Base-by-base conservation (phyloP, 2,329 filamentous ascomycete species). In the Ophiosphaerella korrae region DNA sequence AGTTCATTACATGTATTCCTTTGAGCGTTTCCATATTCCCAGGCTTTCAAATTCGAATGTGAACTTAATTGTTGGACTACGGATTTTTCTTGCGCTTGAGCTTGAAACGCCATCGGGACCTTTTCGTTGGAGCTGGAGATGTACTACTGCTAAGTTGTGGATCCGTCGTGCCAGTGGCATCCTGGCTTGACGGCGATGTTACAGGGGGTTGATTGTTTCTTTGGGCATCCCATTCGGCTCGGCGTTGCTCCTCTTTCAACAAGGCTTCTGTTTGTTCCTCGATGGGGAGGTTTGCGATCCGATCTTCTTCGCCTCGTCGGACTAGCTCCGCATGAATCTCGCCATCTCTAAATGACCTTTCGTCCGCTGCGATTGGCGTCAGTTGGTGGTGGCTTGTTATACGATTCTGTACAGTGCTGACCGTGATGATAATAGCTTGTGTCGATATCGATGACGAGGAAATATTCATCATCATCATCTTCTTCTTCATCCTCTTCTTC, bases 391-490 rank as follows among this genome's bases (percentile, higher is more conserved):
- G 11, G 26, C 7, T 11, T 29, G 11, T 29, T 29, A 29, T 29
- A 29, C 11, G 26, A 29, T 29, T 29, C 7, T 11, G 7, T 7
- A 29, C 11, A 11, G 7, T 35, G 14, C 33, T 35, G 14, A 45
- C 42, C 42, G 36, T 12, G 33, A n/a, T 33, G 13, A 21, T 23
- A 36, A 7, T 33, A 36, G 8, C 11, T 29, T 21, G 7, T 18
- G 26, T 41, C 48, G 13, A 50, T 33, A 21, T 36, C 36, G 24
- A 50, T 50, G 7, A 31, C 48, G n/a, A 45, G 43, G 13, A 52
- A 41, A 23, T 40, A 47, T 7, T 34, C 45, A 3, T 48, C 45
- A 5, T 48, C 45, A 16, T 45, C 45, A 3, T 48, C 45, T 9
- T 48, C 45, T 16, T 45, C 45, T 5, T 29, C 11, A 29, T 11